These are phyloP conservation scores for Dendrobium officinale DNA, from an alignment of 106 monocot species.

Conservation along the genomic window DNA sequence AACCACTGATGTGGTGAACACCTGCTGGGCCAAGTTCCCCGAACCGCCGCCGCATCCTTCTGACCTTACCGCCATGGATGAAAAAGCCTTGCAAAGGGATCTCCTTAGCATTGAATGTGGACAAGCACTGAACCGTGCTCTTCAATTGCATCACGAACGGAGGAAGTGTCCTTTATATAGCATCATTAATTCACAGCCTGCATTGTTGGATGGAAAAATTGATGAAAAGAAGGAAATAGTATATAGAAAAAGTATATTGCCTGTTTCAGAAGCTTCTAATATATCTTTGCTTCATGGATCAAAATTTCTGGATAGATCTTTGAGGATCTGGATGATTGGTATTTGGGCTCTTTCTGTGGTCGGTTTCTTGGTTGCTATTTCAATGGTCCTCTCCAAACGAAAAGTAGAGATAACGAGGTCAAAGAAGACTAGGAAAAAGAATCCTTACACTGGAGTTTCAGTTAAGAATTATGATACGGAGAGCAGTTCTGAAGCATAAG, in stretches of 20 bases:
- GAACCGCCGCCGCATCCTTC: constrained; percentile 70
- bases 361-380: constrained; percentile 54
- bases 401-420: constrained; percentile 25
- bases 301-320: constrained; percentile 11
- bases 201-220: neutral
- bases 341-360: constrained; percentile 77
- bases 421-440: constrained; percentile 41
- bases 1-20: constrained; percentile 62
- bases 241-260: constrained; percentile 7
- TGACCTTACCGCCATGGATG: constrained; percentile 28
- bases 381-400: constrained; percentile 41
- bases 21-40: constrained; percentile 93
- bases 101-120: constrained; percentile 85
- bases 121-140: constrained; percentile 62
- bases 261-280: constrained; percentile 13
- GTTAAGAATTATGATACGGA: constrained; percentile 19
- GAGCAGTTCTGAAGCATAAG: constrained; percentile 11
- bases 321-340: constrained; percentile 54
- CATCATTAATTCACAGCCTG: neutral
- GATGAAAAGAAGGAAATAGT: neutral
- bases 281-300: constrained; percentile 2
- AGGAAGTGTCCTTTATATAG: constrained; percentile 32
- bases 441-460: constrained; percentile 8
- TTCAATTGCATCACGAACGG: constrained; percentile 63
- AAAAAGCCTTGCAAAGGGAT: constrained; percentile 45